Base-by-base conservation (phyloP, 78 protist genomes). In the Diacronema lutheri region DNA sequence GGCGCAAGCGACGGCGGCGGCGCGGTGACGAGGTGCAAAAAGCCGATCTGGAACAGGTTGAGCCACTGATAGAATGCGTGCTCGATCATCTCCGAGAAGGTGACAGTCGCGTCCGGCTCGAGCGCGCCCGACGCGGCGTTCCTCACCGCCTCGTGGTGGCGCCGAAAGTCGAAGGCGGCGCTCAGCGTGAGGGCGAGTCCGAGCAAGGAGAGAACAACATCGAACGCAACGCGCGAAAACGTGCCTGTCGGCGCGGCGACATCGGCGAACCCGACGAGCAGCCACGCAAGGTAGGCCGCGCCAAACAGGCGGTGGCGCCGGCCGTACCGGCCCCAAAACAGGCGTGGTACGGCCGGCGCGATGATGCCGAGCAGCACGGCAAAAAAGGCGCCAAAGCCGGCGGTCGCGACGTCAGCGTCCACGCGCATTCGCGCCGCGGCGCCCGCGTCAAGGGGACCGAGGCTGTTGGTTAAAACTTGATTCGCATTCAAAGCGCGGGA, bases 11-110 rank as follows among this genome's bases (percentile, higher is more conserved):
- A 10, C 12, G 35, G 85, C 21, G 66, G 19, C 55, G 4, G n/a
- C 20, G 13, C 4, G 16, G 62, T 12, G 14, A 50, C 38, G 19
- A 41, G 44, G 41, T 77, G 64, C 37, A 77, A 6, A 58, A 21
- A 81, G 46, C 0, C 26, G 55, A 81, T 61, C 68, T 81, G 85
- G 12, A 35, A 6, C 4, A 81, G 85, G 55, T 81, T 81, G 29
- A 81, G 85, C 5, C 9, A 33, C 46, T 81, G 85, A 56, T 81
- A 81, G 55, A 81, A 81, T 25, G 57, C 4, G 72, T 81, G 85
- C 44, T 81, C 85, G 11, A 81, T 7, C 85, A 81, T 81, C 50
- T 81, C 85, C 16, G 12, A 0, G 26, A 1, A 55, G 7, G 73
- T 81, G 38, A 81, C 85, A 14, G 85, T 81, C 26, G 72, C 68